Evolutionary conservation across 345 rosid species (phyloP), one percentile per base, ranked within the genome.

Genomic region (Salix viminalis): DNA sequence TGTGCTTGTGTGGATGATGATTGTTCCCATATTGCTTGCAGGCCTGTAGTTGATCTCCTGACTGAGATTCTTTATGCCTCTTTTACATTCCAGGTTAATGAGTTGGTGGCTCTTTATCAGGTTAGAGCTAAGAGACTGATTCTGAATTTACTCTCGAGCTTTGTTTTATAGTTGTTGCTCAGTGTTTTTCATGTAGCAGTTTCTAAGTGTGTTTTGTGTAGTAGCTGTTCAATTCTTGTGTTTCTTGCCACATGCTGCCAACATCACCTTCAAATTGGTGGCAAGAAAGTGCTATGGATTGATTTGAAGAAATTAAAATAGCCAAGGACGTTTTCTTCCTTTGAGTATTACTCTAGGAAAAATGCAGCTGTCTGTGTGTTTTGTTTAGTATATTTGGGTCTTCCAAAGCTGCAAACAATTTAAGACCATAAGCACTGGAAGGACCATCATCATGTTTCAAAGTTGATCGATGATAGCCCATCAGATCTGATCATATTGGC

Each of bases 51-150:
- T 21, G 91, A 90, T 72, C 88, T 89, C 81, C 74, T 86, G 87
- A 81, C 88, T 58, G 93, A 94, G 83, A 84, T 90, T 75, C 89
- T 94, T 44, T 94, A 91, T 54, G 86, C 86, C n/a, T 87, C 98
- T 79, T 92, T 78, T 79, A 75, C 79, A 28, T 94, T 94, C 78
- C 88, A 86, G 73, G 82, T 92, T 73, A 77, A 88, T 3, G 94
- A 94, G 42, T 67, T 92, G 76, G 84, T 84, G 58, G 86, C 88
- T 69, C 77, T 91, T 24, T 94, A 89, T 81, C 96, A 92, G 93
- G 93, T 90, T 76, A 44, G 39, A 64, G 19, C n/a, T 41, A 13
- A 46, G 50, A 46, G 50, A 37, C 10, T 23, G 46, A 3, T 50
- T 52, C 41, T 74, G 34, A 1, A 67, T 48, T 39, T 44, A 23